These are phyloP conservation scores for Kwoniella dejecticola DNA, from an alignment of 768 basidiomycete genomes.

Conservation along the genomic window DNA sequence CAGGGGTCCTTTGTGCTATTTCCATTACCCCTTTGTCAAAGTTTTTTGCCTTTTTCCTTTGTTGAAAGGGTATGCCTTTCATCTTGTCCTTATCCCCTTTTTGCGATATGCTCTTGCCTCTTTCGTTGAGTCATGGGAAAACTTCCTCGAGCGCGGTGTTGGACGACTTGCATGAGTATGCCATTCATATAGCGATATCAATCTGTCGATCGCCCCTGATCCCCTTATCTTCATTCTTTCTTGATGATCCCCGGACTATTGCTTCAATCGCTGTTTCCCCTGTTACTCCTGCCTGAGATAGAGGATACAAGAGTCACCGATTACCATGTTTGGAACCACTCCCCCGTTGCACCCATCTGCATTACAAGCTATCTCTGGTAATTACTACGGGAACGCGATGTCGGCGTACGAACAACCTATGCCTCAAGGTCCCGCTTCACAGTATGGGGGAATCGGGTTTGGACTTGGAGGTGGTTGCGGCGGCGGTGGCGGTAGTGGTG, in stretches of 20 bases:
- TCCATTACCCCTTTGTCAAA: not conserved
- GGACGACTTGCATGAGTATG: too few species aligned
- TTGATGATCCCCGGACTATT: not conserved
- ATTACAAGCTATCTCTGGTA: constrained; percentile 7
- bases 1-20: not conserved
- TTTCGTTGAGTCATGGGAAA: not conserved
- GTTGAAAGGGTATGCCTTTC: constrained; percentile 10
- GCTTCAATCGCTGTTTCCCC: too few species aligned
- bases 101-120: not conserved
- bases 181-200: not conserved
- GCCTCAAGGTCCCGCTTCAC: constrained; percentile 15
- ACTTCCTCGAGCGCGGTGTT: too few species aligned
- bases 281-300: not conserved
- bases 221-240: not conserved
- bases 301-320: not conserved
- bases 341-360: constrained; percentile 19
- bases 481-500: not conserved
- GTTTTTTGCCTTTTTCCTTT: not conserved
- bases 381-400: not conserved
- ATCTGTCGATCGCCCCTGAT: not conserved
- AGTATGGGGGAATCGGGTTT: constrained; percentile 34
- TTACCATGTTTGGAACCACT: constrained; percentile 21
- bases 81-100: not conserved
- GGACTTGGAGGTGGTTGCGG: constrained; percentile 21
- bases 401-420: constrained; percentile 20